These are phyloP conservation scores for Fraxinus floribunda DNA, from an alignment of 305 asterid species.

Conservation along the genomic window DNA sequence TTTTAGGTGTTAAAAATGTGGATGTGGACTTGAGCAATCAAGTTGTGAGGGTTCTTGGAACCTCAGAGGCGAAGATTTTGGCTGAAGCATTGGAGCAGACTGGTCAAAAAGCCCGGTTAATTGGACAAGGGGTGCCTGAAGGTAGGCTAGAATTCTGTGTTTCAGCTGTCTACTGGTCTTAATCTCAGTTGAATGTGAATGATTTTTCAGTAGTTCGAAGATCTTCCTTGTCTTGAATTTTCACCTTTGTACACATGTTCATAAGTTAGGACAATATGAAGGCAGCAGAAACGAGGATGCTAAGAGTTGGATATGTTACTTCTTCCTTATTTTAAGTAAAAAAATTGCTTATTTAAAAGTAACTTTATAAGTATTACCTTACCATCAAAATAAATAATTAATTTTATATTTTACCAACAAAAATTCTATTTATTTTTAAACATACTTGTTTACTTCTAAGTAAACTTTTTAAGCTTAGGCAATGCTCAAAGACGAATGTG, in stretches of 20 bases:
- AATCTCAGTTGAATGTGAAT: not conserved
- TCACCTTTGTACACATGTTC: not conserved
- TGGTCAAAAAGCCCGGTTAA: slow-evolving; percentile 73
- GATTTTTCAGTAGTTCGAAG: not conserved
- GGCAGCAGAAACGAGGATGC: not conserved
- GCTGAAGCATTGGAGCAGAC: slow-evolving; percentile 87
- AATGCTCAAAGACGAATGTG: not conserved
- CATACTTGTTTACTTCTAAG: not conserved
- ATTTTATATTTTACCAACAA: not conserved
- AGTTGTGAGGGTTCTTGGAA: slow-evolving; percentile 83
- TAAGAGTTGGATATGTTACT: no score
- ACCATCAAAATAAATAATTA: not conserved
- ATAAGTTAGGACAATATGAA: not conserved
- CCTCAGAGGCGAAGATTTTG: slow-evolving; percentile 68
- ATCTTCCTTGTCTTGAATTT: not conserved
- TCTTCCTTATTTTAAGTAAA: not conserved
- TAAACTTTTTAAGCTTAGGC: not conserved
- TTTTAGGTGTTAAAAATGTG: slow-evolving; percentile 73
- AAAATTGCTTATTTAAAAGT: not conserved
- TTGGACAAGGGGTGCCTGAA: slow-evolving; percentile 84
- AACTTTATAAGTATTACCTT: not conserved
- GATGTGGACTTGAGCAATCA: slow-evolving; percentile 79
- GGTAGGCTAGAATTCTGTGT: slow-evolving; percentile 38
- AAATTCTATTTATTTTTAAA: not conserved
- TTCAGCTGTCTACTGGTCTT: not conserved